Conservation (phyloP, 2,329 filamentous ascomycete genomes). For the Aureobasidium sp. region DNA sequence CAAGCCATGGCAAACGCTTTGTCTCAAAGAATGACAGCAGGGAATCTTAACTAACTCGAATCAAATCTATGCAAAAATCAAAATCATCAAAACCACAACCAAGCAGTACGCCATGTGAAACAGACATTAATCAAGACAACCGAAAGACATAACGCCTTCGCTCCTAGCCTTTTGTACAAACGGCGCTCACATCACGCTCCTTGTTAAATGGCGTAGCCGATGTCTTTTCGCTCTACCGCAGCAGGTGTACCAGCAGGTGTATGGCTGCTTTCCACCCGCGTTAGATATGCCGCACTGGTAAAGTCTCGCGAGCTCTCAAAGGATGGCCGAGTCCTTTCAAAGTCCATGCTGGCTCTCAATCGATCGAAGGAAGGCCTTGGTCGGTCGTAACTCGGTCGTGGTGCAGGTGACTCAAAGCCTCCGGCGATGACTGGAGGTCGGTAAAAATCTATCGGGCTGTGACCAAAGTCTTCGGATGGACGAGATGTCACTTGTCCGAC, state of each 20-base stretch:
- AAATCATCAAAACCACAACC: conserved; percentile 3
- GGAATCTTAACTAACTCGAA: conserved; percentile 6
- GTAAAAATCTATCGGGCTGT: conserved; percentile 16
- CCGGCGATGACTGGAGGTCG: conserved; percentile 10
- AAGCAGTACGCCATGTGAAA: background rate
- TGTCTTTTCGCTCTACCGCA: background rate
- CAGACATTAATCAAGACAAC: conserved; percentile 10
- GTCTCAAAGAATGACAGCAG: conserved; percentile 8
- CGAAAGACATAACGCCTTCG: background rate
- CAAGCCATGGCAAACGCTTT: background rate
- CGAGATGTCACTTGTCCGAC: conserved; percentile 14
- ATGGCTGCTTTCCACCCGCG: conserved; percentile 58
- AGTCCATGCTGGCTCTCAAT: conserved; percentile 78
- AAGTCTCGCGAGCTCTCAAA: conserved; percentile 88
- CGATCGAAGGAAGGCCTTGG: conserved; percentile 81
- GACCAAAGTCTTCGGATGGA: background rate
- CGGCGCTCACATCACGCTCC: background rate
- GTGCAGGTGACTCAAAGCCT: conserved; percentile 2
- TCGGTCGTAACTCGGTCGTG: conserved; percentile 39
- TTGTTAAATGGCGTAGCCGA: conserved; percentile 7
- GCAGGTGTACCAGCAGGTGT: conserved; percentile 5
- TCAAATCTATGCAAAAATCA: conserved; percentile 10
- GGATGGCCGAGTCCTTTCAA: conserved; percentile 54
- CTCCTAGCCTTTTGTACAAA: conserved; percentile 6
- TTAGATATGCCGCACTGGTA: conserved; percentile 77